phyloP scores from a whole-genome alignment of 805 yeast genomes.

The Candida caryicola region DNA sequence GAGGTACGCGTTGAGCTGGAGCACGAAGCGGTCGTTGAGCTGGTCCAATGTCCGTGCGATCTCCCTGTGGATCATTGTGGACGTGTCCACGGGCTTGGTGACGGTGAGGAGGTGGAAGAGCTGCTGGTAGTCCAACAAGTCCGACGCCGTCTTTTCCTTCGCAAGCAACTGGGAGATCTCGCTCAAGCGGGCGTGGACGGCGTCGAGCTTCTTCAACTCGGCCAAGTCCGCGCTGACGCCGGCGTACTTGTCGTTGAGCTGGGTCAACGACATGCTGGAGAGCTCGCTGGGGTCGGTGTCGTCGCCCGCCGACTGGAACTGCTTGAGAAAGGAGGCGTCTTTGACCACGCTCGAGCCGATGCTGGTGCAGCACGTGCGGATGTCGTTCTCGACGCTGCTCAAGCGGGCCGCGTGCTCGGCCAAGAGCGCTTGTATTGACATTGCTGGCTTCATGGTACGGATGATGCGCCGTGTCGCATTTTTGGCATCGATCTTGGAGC shows the following conservation, averaged over 20 bases:
- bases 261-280: conserved; percentile 6
- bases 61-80: conserved; percentile 5
- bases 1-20: conserved; percentile 16
- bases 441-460: too few relatives aligned
- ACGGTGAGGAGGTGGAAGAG: conserved; percentile 8
- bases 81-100: not conserved
- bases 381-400: not conserved
- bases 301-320: conserved; percentile 1
- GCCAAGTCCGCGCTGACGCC: conserved; percentile 4
- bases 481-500: too few relatives aligned
- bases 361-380: not conserved
- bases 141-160: conserved; percentile 9
- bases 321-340: conserved; percentile 3
- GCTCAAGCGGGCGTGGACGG: not conserved
- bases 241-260: conserved; percentile 7
- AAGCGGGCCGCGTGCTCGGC: not conserved
- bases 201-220: conserved; percentile 1
- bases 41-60: conserved; percentile 5
- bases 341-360: conserved; percentile 1
- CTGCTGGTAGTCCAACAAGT: conserved; percentile 14
- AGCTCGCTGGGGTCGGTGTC: conserved; percentile 2
- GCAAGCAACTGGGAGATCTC: conserved; percentile 7
- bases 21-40: conserved; percentile 6
- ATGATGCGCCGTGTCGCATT: too few relatives aligned
- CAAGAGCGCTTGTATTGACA: not conserved